These are phyloP conservation scores for Annulohypoxylon moriforme DNA, from an alignment of 495 filamentous ascomycete genomes.

Conservation along the genomic window DNA sequence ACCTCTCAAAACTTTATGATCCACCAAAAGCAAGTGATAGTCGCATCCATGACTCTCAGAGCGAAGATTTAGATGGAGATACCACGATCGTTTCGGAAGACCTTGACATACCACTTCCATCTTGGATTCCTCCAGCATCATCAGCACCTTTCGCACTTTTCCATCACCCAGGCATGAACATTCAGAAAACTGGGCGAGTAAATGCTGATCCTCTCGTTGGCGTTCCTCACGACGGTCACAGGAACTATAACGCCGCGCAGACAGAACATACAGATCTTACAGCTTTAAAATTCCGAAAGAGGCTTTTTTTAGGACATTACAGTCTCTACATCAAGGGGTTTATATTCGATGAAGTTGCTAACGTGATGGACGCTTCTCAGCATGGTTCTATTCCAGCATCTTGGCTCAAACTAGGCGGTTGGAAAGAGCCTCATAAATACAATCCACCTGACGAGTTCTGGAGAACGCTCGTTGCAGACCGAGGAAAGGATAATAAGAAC, in stretches of 20 bases:
- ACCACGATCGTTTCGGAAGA: not conserved
- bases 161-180: conserved; percentile 31
- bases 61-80: no score
- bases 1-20: not conserved
- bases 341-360: conserved; percentile 43
- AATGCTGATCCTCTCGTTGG: conserved; percentile 57
- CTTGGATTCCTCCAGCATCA: conserved; percentile 26
- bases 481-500: conserved; percentile 51
- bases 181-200: conserved; percentile 40
- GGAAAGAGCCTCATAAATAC: conserved; percentile 19
- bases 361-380: conserved; percentile 33
- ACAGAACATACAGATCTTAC: conserved; percentile 39
- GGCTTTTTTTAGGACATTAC: conserved; percentile 34
- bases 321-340: conserved; percentile 55
- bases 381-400: conserved; percentile 30
- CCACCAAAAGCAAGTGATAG: not conserved
- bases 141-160: conserved; percentile 27
- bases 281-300: conserved; percentile 47
- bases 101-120: conserved; percentile 8
- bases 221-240: conserved; percentile 30
- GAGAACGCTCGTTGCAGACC: conserved; percentile 57
- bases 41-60: no score
- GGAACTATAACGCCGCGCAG: conserved; percentile 50
- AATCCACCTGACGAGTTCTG: conserved; percentile 54
- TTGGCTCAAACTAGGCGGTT: conserved; percentile 40